Evolutionary conservation across 306 rosid species (phyloP).

Genomic region (Potentilla sterilis): DNA sequence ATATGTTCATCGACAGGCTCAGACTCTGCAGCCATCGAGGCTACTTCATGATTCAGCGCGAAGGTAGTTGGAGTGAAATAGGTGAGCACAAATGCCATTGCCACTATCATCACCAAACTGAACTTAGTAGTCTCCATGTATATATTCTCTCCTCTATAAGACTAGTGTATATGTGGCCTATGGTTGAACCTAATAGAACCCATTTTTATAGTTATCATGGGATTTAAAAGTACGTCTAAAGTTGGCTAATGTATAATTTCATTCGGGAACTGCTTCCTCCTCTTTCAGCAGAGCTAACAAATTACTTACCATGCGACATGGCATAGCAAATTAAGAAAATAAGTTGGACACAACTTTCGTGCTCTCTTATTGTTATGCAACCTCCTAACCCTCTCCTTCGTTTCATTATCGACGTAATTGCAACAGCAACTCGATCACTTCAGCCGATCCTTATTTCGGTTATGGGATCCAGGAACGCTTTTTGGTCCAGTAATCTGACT

Average conservation of each 20-base stretch:
- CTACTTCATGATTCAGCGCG: neutral
- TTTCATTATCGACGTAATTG: neutral
- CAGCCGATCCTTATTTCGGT: neutral
- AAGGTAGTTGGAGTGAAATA: neutral
- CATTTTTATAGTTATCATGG: neutral
- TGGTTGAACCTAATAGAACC: neutral
- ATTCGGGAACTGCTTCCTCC: neutral
- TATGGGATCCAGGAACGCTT: neutral
- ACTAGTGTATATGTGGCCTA: neutral
- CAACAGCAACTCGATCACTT: neutral
- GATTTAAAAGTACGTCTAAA: neutral
- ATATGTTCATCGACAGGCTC: neutral
- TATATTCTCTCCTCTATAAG: neutral
- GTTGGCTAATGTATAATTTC: neutral
- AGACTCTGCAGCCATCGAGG: neutral
- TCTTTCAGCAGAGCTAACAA: neutral
- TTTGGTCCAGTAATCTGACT: no score
- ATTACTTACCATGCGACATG: neutral
- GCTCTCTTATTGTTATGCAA: slow-evolving; percentile 1
- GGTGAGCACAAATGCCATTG: neutral
- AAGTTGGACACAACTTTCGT: neutral
- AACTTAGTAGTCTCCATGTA: neutral
- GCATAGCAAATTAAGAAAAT: neutral
- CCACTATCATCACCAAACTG: neutral
- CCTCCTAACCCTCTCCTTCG: neutral